These are phyloP conservation scores for Apocynum venetum DNA, from an alignment of 257 asterid genomes.

Conservation along the genomic window DNA sequence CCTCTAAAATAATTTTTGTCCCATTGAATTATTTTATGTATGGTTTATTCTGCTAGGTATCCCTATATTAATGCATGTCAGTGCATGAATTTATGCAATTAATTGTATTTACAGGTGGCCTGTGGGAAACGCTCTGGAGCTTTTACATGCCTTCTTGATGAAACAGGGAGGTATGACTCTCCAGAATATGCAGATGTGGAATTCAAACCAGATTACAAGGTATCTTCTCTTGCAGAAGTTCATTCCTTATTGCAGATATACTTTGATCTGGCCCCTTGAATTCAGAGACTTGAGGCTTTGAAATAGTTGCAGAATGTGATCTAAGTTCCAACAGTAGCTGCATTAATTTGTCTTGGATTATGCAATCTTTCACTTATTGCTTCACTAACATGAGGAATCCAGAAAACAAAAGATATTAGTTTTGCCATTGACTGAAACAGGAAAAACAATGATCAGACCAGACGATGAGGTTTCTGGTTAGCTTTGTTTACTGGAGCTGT, in stretches of 20 bases:
- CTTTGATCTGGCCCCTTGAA: constrained; percentile 55
- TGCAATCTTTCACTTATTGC: background rate
- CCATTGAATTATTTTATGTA: background rate
- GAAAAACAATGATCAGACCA: background rate
- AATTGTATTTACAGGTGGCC: constrained; percentile 51
- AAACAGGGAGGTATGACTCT: constrained; percentile 76
- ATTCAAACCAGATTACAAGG: constrained; percentile 76
- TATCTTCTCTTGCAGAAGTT: constrained; percentile 66
- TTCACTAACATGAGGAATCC: background rate
- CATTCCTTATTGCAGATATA: constrained; percentile 48
- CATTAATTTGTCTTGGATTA: background rate
- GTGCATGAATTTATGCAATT: background rate
- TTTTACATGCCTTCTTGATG: constrained; percentile 82
- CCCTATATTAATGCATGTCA: background rate
- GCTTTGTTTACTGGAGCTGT: background rate
- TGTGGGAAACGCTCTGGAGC: constrained; percentile 96
- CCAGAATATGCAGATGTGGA: constrained; percentile 51
- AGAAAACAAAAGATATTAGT: background rate
- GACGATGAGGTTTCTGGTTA: background rate
- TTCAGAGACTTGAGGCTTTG: background rate
- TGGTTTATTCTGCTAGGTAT: background rate
- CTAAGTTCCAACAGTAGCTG: background rate
- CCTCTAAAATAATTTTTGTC: background rate
- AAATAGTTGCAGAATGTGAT: background rate
- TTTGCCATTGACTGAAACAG: background rate